These are phyloP conservation scores for Lunularia cruciata DNA, from an alignment of 225 moss, liverwort and hornwort genomes.

Conservation along the genomic window DNA sequence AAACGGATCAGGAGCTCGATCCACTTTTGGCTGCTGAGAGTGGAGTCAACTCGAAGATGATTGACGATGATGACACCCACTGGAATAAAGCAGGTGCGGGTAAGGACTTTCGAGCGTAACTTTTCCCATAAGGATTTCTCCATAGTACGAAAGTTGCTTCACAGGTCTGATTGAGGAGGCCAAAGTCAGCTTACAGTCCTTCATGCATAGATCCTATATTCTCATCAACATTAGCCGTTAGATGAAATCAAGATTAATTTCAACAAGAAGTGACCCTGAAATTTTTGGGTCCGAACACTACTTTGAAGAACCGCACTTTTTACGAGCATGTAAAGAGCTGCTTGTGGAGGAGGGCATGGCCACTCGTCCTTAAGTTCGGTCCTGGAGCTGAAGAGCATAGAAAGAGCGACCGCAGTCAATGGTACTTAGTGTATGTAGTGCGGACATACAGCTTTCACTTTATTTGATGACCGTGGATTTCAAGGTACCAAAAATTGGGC, in stretches of 20 bases:
- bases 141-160: neutral
- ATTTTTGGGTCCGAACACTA: neutral
- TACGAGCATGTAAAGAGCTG: slow-evolving; percentile 11
- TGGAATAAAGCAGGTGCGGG: slow-evolving; percentile 49
- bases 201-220: slow-evolving; percentile 8
- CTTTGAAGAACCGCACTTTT: neutral
- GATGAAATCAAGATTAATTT: slow-evolving; percentile 19
- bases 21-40: slow-evolving; percentile 47
- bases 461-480: slow-evolving; percentile 16
- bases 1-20: slow-evolving; percentile 46
- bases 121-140: slow-evolving; percentile 11
- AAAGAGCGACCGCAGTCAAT: slow-evolving; percentile 16
- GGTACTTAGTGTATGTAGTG: slow-evolving; percentile 6
- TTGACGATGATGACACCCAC: slow-evolving; percentile 34
- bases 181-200: slow-evolving; percentile 9
- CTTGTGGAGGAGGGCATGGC: slow-evolving; percentile 16
- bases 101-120: slow-evolving; percentile 46
- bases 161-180: slow-evolving; percentile 4
- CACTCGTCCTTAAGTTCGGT: slow-evolving; percentile 8
- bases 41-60: slow-evolving; percentile 36
- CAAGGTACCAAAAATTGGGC: neutral
- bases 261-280: neutral
- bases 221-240: slow-evolving; percentile 1
- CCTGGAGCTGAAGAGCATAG: slow-evolving; percentile 18
- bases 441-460: slow-evolving; percentile 1